Percentiles rank a stretch among this genome's conserved stretches.
phyloP scores from a whole-genome alignment of 257 asterid genomes.

The Solanum clarkiae region DNA sequence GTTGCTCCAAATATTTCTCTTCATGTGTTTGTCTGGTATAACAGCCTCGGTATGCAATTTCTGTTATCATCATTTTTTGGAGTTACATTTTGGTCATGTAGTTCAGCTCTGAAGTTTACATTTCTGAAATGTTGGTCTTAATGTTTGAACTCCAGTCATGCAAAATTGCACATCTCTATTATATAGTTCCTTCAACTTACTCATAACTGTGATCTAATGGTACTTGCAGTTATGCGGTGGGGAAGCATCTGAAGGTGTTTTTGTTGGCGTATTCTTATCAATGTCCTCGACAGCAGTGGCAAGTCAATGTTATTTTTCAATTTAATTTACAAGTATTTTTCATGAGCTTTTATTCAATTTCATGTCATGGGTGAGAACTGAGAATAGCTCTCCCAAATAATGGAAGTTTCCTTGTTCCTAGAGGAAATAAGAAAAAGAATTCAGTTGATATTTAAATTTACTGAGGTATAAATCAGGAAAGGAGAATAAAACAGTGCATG shows the following conservation, averaged over 20 bases:
- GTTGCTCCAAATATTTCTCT: conserved; percentile 68
- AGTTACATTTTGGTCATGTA: not conserved
- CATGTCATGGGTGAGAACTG: not conserved
- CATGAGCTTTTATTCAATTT: not conserved
- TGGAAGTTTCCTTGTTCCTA: not conserved
- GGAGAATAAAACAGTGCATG: not conserved
- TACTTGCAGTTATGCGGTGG: conserved; percentile 70
- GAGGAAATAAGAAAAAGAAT: not conserved
- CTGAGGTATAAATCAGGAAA: not conserved
- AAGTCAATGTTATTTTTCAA: conserved; percentile 4
- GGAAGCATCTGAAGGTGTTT: conserved; percentile 76
- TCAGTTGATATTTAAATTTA: not conserved
- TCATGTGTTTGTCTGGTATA: conserved; percentile 81
- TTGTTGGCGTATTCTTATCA: conserved; percentile 82
- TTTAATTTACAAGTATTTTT: not conserved
- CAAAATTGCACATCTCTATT: not conserved
- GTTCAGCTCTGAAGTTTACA: not conserved
- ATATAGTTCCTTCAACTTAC: not conserved
- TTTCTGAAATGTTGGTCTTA: not conserved
- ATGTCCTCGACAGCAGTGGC: conserved; percentile 98
- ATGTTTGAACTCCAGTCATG: not conserved
- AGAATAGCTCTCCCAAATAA: not conserved
- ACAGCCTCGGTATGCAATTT: conserved; percentile 50
- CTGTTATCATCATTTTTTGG: not conserved
- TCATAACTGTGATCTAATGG: not conserved